A percentile compares a stretch with the other conserved stretches of the same genome.
phyloP scores from a whole-genome alignment of 2,329 filamentous ascomycete genomes.

The Pseudonectria foliicola region DNA sequence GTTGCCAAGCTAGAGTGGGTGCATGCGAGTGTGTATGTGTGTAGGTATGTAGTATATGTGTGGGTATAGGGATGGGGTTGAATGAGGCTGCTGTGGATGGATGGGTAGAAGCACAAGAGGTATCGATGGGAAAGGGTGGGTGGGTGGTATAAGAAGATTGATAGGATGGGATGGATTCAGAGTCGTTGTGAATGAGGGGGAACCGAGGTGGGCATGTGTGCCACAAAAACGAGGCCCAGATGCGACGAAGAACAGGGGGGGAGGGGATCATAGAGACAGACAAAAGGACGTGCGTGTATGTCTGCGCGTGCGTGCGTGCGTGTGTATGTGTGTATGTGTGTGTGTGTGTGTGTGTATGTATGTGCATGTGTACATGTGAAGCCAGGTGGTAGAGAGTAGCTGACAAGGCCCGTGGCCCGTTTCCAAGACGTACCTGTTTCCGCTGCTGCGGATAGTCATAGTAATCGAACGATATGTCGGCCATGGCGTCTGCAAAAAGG shows the following conservation, averaged over 20 bases:
- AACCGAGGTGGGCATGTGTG: constrained; percentile 15
- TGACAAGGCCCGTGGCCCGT: constrained; percentile 3
- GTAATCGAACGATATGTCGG: constrained; percentile 23
- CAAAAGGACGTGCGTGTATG: no score
- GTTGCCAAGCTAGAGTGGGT: background rate
- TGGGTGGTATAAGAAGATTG: background rate
- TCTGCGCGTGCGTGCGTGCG: no score
- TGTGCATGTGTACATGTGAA: constrained; percentile 4
- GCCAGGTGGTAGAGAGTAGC: constrained; percentile 7
- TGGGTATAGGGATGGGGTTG: constrained; percentile 9
- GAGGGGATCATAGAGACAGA: constrained; percentile 4
- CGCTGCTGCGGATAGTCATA: constrained; percentile 19
- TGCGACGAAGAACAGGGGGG: constrained; percentile 12
- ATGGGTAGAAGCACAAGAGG: background rate
- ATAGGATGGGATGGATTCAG: constrained; percentile 1
- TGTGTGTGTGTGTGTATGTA: no score
- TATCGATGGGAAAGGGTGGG: background rate
- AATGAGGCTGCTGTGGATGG: constrained; percentile 4
- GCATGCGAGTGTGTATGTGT: constrained; percentile 1
- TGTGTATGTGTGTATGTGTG: no score
- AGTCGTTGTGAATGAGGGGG: constrained; percentile 7
- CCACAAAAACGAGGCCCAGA: constrained; percentile 20
- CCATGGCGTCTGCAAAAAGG: constrained; percentile 15
- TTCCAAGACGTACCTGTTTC: constrained; percentile 19
- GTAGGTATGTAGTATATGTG: constrained; percentile 14